phyloP scores from a whole-genome alignment of 805 yeast species.

The Candida morakotiae region DNA sequence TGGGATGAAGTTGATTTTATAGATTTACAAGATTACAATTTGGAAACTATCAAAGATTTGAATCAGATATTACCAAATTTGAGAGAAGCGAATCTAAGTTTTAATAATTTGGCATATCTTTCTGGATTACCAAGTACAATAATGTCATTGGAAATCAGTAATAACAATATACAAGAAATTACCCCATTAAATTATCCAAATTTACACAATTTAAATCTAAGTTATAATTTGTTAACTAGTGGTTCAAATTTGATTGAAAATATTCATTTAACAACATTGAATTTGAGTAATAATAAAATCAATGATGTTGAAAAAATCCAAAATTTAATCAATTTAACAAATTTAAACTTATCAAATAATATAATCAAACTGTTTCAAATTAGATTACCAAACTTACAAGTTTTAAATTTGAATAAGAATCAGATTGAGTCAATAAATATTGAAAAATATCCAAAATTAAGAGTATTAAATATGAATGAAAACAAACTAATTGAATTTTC shows the following conservation, averaged over 20 bases:
- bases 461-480: conserved; percentile 39
- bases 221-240: conserved; percentile 31
- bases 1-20: conserved; percentile 42
- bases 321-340: conserved; percentile 34
- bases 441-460: conserved; percentile 29
- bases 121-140: conserved; percentile 43
- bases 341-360: conserved; percentile 41
- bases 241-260: conserved; percentile 34
- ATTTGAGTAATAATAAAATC: conserved; percentile 34
- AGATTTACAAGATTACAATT: conserved; percentile 25
- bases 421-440: conserved; percentile 33
- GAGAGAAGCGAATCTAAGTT: conserved; percentile 33
- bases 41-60: conserved; percentile 42
- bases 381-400: conserved; percentile 38
- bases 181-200: conserved; percentile 40
- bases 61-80: conserved; percentile 43
- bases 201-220: conserved; percentile 40
- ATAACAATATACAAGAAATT: conserved; percentile 37
- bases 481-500: conserved; percentile 30
- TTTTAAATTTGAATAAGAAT: conserved; percentile 42
- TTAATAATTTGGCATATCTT: conserved; percentile 38
- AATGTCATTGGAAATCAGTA: conserved; percentile 34
- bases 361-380: conserved; percentile 31
- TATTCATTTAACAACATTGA: conserved; percentile 40
- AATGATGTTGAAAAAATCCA: conserved; percentile 32